Percentiles rank a stretch among this genome's conserved stretches.
Conservation (phyloP, 345 rosid genomes). For the Sisymbrium irio region DNA sequence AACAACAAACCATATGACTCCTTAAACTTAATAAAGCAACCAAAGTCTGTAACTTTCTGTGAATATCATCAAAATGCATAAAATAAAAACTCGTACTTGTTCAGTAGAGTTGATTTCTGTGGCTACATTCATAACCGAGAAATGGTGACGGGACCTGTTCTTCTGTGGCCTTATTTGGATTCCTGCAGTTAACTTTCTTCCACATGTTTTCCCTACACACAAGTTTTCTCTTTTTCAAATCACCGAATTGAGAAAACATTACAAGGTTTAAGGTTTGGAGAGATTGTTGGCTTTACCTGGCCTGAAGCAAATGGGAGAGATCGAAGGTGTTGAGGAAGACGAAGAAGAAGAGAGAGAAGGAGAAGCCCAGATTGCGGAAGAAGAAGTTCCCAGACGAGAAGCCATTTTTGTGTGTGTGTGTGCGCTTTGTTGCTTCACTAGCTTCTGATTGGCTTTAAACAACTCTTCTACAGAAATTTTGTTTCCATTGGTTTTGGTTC, state of each 20-base stretch:
- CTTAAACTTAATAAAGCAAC: neutral
- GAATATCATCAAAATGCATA: neutral
- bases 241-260: neutral
- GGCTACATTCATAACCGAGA: conserved; percentile 69
- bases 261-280: neutral
- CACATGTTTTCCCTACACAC: conserved; percentile 40
- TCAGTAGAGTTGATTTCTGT: conserved; percentile 66
- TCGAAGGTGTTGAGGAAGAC: conserved; percentile 40
- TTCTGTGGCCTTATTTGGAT: conserved; percentile 49
- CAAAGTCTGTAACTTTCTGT: conserved; percentile 9
- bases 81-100: conserved; percentile 44
- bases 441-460: conserved; percentile 24
- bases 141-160: conserved; percentile 50
- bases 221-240: neutral
- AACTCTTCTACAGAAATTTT: neutral
- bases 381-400: conserved; percentile 61
- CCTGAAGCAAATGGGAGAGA: conserved; percentile 36
- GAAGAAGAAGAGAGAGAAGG: conserved; percentile 44
- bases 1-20: neutral
- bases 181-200: conserved; percentile 42
- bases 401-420: conserved; percentile 47
- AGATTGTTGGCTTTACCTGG: conserved; percentile 24
- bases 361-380: conserved; percentile 56
- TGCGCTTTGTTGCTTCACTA: conserved; percentile 14
- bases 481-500: conserved; percentile 34